A percentile compares a stretch with the other conserved stretches of the same genome.
These are phyloP conservation scores for Mortierella sp. DNA, from an alignment of 371 early-diverging fungal species.

Conservation along the genomic window DNA sequence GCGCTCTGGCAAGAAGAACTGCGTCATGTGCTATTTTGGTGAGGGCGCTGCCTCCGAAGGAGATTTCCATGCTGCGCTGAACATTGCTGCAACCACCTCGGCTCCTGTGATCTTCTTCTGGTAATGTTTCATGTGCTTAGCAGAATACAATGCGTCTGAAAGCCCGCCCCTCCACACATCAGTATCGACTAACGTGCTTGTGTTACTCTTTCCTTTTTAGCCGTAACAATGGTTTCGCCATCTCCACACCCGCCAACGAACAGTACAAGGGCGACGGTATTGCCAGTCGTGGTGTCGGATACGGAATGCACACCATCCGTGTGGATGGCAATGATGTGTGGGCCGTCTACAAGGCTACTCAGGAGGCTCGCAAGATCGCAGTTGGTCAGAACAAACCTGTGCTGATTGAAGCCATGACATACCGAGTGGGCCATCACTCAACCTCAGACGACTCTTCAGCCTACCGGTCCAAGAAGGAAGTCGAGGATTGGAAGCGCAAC, in stretches of 20 bases:
- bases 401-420: conserved; percentile 97
- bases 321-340: conserved; percentile 98
- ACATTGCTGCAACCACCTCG: conserved; percentile 94
- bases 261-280: conserved; percentile 98
- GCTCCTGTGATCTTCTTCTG: conserved; percentile 96
- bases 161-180: too few relatives aligned
- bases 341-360: conserved; percentile 95
- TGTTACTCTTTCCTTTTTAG: too few relatives aligned
- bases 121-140: conserved; percentile 53
- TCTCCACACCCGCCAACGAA: conserved; percentile 94
- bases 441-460: conserved; percentile 98
- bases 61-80: conserved; percentile 97
- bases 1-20: conserved; percentile 76
- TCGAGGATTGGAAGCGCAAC: conserved; percentile 87
- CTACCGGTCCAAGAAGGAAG: conserved; percentile 90
- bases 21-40: conserved; percentile 95
- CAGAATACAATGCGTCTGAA: too few relatives aligned
- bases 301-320: conserved; percentile 97
- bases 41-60: conserved; percentile 98
- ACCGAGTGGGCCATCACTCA: conserved; percentile 96
- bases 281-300: conserved; percentile 92
- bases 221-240: conserved; percentile 98
- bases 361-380: conserved; percentile 85
- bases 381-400: conserved; percentile 87
- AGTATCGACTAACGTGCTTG: too few relatives aligned